Percentiles rank a stretch among this genome's conserved stretches.
Conservation (phyloP, 805 yeast species). For the Lachancea fermentati region DNA sequence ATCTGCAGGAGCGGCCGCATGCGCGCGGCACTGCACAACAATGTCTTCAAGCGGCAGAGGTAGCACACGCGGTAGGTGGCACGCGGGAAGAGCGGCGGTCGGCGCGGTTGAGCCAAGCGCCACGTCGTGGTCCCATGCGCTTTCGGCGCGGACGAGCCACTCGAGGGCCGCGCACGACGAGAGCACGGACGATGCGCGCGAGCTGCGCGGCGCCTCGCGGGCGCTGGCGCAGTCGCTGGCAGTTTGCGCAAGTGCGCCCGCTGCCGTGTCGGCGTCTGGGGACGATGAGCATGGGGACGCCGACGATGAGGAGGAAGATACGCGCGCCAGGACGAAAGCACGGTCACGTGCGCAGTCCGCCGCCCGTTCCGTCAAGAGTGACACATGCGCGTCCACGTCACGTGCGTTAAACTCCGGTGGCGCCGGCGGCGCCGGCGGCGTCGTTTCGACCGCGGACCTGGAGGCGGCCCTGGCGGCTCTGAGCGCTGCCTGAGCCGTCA, state of each 20-base stretch:
- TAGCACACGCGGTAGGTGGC: not conserved
- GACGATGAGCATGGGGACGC: no score
- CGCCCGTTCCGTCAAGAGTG: not conserved
- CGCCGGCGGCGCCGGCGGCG: no score
- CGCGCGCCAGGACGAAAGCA: no score
- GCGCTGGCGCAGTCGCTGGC: not conserved
- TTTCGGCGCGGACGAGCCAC: not conserved
- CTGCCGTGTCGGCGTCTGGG: no score
- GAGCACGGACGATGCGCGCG: not conserved
- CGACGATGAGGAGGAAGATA: no score
- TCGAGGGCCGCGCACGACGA: not conserved
- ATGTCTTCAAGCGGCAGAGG: not conserved
- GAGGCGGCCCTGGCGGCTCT: no score
- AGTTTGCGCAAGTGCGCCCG: not conserved
- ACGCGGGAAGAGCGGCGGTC: not conserved
- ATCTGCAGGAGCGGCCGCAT: not conserved
- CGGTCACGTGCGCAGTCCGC: no score
- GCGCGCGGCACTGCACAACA: not conserved
- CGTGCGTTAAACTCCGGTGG: no score
- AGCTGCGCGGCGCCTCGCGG: not conserved
- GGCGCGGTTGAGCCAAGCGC: not conserved
- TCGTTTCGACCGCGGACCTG: no score
- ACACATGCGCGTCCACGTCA: no score
- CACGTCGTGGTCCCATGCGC: not conserved
- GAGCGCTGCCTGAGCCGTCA: no score